phyloP scores from a whole-genome alignment of 257 asterid genomes.

The Solanum tarapatanum region DNA sequence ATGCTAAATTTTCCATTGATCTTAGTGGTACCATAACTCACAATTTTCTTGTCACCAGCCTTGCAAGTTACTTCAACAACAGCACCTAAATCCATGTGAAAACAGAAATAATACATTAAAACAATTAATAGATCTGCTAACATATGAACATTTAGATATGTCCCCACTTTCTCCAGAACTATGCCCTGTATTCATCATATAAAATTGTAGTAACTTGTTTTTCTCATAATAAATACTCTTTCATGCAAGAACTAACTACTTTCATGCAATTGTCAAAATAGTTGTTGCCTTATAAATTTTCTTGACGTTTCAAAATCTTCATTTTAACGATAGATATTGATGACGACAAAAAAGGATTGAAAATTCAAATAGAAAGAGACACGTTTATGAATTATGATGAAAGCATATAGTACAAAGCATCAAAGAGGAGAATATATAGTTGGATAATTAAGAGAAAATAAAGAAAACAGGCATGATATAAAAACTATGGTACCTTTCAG shows the following conservation, averaged over 20 bases:
- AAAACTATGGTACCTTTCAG: background rate
- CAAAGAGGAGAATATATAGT: too few species aligned
- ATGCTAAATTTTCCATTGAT: conserved; percentile 53
- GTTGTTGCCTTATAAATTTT: background rate
- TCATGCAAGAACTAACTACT: background rate
- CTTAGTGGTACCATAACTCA: conserved; percentile 51
- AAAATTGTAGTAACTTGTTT: background rate
- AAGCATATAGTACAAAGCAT: background rate
- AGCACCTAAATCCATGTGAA: conserved; percentile 29
- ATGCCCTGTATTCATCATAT: background rate
- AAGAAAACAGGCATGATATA: background rate
- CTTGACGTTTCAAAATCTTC: background rate
- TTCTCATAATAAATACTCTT: background rate
- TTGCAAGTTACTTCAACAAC: conserved; percentile 34
- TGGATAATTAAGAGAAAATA: background rate
- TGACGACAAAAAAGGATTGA: background rate
- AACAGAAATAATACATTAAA: background rate
- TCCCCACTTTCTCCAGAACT: background rate
- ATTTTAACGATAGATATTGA: background rate
- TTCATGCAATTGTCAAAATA: background rate
- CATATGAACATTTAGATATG: background rate
- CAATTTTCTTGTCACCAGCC: conserved; percentile 25
- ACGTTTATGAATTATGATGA: background rate
- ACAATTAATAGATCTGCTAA: background rate
- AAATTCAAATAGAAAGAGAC: background rate